Conservation (phyloP, 306 rosid genomes). For the Rosa persica region DNA sequence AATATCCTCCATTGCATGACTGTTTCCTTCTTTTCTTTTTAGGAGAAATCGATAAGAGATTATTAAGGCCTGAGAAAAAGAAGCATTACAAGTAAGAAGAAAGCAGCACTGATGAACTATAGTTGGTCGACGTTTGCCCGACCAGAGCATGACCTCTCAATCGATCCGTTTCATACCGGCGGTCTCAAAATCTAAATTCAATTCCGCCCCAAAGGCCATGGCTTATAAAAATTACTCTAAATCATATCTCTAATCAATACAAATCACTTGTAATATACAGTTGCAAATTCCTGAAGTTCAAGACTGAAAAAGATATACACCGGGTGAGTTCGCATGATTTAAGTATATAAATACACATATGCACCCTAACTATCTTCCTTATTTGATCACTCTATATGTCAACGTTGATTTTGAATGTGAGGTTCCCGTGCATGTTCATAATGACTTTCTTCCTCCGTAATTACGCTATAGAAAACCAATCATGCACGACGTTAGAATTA, state of each 20-base stretch:
- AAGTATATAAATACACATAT: no score
- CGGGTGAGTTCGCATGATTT: neutral
- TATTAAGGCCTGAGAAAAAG: no score
- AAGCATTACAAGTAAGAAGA: no score
- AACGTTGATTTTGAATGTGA: neutral
- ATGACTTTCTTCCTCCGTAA: neutral
- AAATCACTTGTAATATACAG: neutral
- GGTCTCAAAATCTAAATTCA: no score
- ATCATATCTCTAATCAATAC: no score
- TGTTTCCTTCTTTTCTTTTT: no score
- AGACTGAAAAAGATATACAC: neutral
- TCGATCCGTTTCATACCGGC: no score
- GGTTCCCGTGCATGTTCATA: neutral
- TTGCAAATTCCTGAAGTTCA: neutral
- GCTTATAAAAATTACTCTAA: neutral
- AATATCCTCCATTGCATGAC: no score
- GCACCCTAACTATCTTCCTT: neutral
- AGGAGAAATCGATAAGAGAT: no score
- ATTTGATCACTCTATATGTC: neutral
- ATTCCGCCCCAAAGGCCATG: neutral
- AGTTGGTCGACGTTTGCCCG: no score
- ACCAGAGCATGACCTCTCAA: no score
- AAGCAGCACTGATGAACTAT: no score
- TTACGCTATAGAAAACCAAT: neutral
- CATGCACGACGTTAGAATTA: neutral